Evolutionary conservation across 768 basidiomycete species (phyloP).

Genomic region (Pulveroboletus sp.): DNA sequence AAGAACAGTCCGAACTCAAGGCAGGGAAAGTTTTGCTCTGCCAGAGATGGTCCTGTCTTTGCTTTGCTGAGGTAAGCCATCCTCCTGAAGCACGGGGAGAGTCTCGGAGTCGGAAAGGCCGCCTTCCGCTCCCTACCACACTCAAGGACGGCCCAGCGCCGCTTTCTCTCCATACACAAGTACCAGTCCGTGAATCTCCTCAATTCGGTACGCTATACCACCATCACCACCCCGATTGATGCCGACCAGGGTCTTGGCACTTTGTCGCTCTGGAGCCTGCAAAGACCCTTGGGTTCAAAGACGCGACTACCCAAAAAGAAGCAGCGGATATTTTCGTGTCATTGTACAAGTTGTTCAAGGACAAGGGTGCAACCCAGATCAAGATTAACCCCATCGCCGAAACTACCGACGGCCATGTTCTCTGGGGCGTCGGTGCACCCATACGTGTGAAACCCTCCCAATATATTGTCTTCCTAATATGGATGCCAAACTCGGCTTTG

Average conservation of each 20-base stretch:
- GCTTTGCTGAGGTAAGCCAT: constrained; percentile 41
- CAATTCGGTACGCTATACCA: constrained; percentile 86
- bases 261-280: constrained; percentile 74
- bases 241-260: constrained; percentile 79
- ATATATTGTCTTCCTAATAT: constrained; percentile 57
- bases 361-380: constrained; percentile 98
- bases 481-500: constrained; percentile 99
- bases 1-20: constrained; percentile 79
- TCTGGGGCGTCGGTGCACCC: constrained; percentile 61
- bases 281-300: constrained; percentile 87
- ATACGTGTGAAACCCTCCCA: neutral
- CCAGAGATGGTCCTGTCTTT: constrained; percentile 59
- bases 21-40: constrained; percentile 55
- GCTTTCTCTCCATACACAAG: constrained; percentile 95
- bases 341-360: constrained; percentile 95
- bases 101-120: no score
- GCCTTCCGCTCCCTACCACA: no score
- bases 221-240: constrained; percentile 92
- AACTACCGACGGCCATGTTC: constrained; percentile 85
- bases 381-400: constrained; percentile 99
- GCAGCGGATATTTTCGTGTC: constrained; percentile 94
- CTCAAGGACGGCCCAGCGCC: constrained; percentile 85
- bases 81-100: no score
- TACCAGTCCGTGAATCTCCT: constrained; percentile 95
- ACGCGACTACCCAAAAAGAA: constrained; percentile 65